Conservation (phyloP, 805 yeast genomes). For the Citeromyces matritensis region DNA sequence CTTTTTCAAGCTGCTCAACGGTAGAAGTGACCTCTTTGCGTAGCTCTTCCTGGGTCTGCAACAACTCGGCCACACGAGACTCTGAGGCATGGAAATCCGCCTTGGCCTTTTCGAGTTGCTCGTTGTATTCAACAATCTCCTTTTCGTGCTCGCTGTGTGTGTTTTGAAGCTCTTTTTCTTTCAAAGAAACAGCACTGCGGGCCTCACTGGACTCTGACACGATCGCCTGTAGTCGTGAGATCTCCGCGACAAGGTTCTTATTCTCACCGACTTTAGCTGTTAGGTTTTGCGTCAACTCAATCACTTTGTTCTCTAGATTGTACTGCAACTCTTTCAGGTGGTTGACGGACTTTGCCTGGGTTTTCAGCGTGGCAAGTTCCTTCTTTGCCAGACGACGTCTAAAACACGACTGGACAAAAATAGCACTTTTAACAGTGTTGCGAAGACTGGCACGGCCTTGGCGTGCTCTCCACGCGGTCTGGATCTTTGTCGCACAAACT, state of each 20-base stretch:
- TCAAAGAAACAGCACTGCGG: conserved; percentile 36
- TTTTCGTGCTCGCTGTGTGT: conserved; percentile 25
- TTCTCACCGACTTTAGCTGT: conserved; percentile 74
- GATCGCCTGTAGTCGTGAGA: conserved; percentile 32
- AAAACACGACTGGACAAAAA: conserved; percentile 60
- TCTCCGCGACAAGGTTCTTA: conserved; percentile 49
- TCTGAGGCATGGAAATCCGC: conserved; percentile 42
- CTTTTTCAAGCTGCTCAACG: conserved; percentile 43
- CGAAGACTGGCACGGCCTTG: conserved; percentile 39
- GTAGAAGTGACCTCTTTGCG: conserved; percentile 49
- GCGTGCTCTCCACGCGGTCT: conserved; percentile 58
- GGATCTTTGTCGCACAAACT: conserved; percentile 57
- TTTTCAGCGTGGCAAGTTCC: conserved; percentile 48
- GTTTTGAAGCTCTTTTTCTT: conserved; percentile 37
- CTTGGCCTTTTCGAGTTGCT: conserved; percentile 38
- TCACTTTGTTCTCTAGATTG: conserved; percentile 92
- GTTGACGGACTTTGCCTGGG: conserved; percentile 86
- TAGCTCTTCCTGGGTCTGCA: conserved; percentile 44
- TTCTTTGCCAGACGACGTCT: conserved; percentile 64
- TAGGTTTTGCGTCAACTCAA: conserved; percentile 78
- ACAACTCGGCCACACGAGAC: conserved; percentile 41
- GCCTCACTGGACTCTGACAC: conserved; percentile 39
- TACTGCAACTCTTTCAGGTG: conserved; percentile 86
- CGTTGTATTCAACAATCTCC: conserved; percentile 32
- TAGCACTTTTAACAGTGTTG: conserved; percentile 35